phyloP scores from a whole-genome alignment of 2,329 filamentous ascomycete genomes.

The Emmonsia crescens region DNA sequence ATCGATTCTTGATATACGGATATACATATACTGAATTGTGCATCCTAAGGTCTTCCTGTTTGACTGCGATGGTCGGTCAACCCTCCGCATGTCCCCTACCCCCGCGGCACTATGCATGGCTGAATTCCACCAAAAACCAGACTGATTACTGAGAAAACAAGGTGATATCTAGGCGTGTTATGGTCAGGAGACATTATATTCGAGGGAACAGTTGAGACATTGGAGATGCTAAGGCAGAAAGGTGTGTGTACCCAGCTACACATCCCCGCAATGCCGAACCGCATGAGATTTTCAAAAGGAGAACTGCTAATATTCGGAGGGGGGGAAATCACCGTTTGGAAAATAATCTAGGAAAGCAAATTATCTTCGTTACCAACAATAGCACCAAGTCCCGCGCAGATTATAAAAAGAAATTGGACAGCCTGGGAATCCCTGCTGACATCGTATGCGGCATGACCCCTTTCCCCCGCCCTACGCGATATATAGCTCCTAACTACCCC shows the following conservation, averaged over 20 bases:
- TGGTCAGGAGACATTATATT: conserved; percentile 94
- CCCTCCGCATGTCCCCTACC: background rate
- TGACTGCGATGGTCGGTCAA: conserved; percentile 78
- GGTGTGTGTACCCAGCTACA: conserved; percentile 39
- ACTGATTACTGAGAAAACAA: conserved; percentile 25
- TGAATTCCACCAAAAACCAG: background rate
- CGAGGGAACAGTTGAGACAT: conserved; percentile 70
- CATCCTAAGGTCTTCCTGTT: conserved; percentile 68
- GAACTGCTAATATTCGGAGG: background rate
- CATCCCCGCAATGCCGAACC: background rate
- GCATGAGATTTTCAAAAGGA: background rate
- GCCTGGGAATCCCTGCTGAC: conserved; percentile 65
- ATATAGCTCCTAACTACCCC: background rate
- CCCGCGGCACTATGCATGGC: background rate
- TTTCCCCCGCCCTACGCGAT: background rate
- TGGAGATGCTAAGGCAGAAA: conserved; percentile 70
- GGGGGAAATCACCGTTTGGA: background rate
- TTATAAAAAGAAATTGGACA: conserved; percentile 83
- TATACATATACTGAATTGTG: conserved; percentile 13
- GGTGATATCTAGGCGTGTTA: conserved; percentile 62
- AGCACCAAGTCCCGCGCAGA: conserved; percentile 90
- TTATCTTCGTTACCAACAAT: conserved; percentile 97
- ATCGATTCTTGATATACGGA: conserved; percentile 9
- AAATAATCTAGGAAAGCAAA: conserved; percentile 59
- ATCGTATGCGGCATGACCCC: conserved; percentile 37